These are phyloP conservation scores for Trichoderma brevicompactum DNA, from an alignment of 2,329 filamentous ascomycete genomes.

Conservation along the genomic window DNA sequence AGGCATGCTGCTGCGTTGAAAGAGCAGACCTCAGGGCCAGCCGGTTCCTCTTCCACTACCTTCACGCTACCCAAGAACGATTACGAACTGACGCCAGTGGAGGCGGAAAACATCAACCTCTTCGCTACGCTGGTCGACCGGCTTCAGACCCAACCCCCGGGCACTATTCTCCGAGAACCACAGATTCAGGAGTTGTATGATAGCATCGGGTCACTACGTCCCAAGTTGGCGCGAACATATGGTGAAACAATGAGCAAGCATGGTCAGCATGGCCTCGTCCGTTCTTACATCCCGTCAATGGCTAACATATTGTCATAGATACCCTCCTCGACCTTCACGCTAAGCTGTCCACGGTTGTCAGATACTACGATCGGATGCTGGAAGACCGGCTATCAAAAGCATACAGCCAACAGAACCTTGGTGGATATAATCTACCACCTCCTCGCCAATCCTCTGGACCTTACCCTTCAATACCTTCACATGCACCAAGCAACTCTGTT, in stretches of 20 bases:
- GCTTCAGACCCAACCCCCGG: conserved; percentile 90
- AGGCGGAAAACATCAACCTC: conserved; percentile 96
- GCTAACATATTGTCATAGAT: conserved; percentile 57
- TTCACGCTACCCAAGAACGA: conserved; percentile 79
- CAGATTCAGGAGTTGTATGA: conserved; percentile 99
- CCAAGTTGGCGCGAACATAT: conserved; percentile 92
- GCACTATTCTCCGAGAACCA: conserved; percentile 93
- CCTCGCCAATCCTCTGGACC: conserved; percentile 59
- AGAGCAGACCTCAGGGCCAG: conserved; percentile 65
- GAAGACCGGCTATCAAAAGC: conserved; percentile 93
- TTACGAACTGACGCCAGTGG: conserved; percentile 89
- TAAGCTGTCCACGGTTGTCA: conserved; percentile 92
- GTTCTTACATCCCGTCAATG: background rate
- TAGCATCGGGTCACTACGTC: conserved; percentile 89
- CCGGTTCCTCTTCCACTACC: conserved; percentile 45
- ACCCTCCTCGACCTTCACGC: conserved; percentile 91
- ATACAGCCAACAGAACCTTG: conserved; percentile 78
- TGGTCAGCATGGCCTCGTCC: conserved; percentile 60
- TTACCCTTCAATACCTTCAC: conserved; percentile 72
- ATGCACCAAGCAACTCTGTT: conserved; percentile 51
- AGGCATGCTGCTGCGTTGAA: conserved; percentile 83
- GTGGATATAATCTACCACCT: conserved; percentile 64
- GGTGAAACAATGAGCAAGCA: conserved; percentile 99
- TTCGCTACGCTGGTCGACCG: conserved; percentile 94
- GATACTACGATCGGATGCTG: conserved; percentile 97